Evolutionary conservation across 1,139 yeast genomes (phyloP), one percentile per base, ranked within the genome.

Genomic region (Trichomonascaceae sp.): DNA sequence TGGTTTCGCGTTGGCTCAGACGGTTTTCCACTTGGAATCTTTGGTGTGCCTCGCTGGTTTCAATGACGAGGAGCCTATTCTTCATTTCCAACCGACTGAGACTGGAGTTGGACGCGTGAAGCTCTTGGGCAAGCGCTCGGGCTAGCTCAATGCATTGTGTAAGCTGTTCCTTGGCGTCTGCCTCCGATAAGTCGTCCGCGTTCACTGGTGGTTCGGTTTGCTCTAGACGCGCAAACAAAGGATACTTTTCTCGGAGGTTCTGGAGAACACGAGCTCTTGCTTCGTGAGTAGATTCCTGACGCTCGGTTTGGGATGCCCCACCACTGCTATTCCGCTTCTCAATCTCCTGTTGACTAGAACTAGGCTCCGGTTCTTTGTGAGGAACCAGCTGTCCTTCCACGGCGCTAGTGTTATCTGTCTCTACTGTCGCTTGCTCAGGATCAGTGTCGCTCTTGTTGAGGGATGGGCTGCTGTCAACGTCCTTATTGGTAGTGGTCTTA

Each of bases 11-110:
- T 44, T 65, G 63, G 30, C 60, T 57, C 16, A 69, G 46, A 36
- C 55, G 61, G 32, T 57, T 56, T 43, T 69, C 74, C 14, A 68
- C 73, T 40, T 64, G 67, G 35, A 56, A 56, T 26, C 74, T 51
- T 44, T 62, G 65, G 27, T 56, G 52, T 5, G 53, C 43, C 37
- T 62, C 67, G 32, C 56, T 54, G 28, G 56, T 46, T 40, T 60
- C 64, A 18, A 62, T 53, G 16, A 54, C 48, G 28, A 59, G 44
- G 26, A 65, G 50, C 44, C 60, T 52, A 42, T 57, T 60, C 44
- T 63, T 67, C 33, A 65, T 53, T 39, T 60, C 57, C 17, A 39
- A 39, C 20, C 47, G 52, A 13, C 48, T 37, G 6, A 46, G 33
- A 13, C 36, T 28, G 8, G 41, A 33, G 29, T 40, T 39, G 28